Conservation (phyloP, 176 grass and related monocot species). For the Avena insularis region DNA sequence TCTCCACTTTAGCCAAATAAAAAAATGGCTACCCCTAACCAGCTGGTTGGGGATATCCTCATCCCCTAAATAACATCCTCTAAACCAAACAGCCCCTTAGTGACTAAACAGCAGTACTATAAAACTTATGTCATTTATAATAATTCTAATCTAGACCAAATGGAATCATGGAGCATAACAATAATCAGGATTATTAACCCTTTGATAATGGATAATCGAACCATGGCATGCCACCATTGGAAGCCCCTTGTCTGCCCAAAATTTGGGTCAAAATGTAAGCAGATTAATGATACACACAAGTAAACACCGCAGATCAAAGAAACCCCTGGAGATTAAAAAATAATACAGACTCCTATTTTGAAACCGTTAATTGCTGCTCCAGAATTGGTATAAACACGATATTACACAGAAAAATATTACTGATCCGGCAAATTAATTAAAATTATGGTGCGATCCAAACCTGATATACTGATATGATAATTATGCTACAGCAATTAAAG, state of each 20-base stretch:
- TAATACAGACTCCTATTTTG: too few species aligned
- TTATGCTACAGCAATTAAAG: conserved; percentile 77
- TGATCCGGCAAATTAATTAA: not conserved
- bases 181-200: not conserved
- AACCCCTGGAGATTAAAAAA: too few species aligned
- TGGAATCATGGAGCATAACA: not conserved
- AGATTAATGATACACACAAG: too few species aligned
- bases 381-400: not conserved
- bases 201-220: not conserved
- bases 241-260: not conserved
- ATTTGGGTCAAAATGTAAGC: not conserved
- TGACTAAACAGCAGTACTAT: conserved; percentile 54
- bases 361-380: too few species aligned
- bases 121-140: not conserved
- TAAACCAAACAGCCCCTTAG: too few species aligned
- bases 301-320: too few species aligned
- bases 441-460: conserved; percentile 41
- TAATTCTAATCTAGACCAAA: not conserved
- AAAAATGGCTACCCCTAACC: too few species aligned
- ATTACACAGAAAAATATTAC: conserved; percentile 1
- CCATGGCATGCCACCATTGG: not conserved
- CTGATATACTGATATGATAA: conserved; percentile 97
- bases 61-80: too few species aligned
- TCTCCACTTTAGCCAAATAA: too few species aligned
- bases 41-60: too few species aligned